Evolutionary conservation across 1,284 basidiomycete species (phyloP).

Genomic region (Paramarasmius palmivorus): DNA sequence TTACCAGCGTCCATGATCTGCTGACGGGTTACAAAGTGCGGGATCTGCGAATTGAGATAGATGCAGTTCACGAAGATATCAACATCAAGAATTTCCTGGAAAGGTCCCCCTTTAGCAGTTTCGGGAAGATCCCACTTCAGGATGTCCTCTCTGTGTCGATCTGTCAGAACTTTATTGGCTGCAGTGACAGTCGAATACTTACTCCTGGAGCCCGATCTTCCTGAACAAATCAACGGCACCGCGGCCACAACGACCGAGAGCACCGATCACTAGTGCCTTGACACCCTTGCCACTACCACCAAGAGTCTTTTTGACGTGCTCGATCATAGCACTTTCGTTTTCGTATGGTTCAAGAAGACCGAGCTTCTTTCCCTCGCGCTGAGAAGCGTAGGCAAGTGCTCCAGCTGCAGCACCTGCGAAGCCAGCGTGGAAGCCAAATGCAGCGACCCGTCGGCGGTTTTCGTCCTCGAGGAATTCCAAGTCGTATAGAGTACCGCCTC

Average conservation of each 20-base stretch:
- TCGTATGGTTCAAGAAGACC: conserved; percentile 77
- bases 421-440: conserved; percentile 98
- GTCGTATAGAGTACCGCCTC: conserved; percentile 91
- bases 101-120: conserved; percentile 97
- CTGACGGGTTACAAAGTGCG: conserved; percentile 82
- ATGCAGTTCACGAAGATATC: conserved; percentile 99
- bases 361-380: conserved; percentile 61
- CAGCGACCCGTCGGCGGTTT: conserved; percentile 89
- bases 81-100: conserved; percentile 93
- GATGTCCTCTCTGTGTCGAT: conserved; percentile 79
- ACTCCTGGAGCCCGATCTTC: conserved; percentile 93
- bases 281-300: conserved; percentile 76
- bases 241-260: conserved; percentile 93
- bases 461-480: conserved; percentile 94
- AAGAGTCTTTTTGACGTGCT: conserved; percentile 67
- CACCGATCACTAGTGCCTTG: conserved; percentile 94
- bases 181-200: conserved; percentile 25
- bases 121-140: conserved; percentile 98
- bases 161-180: not conserved
- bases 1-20: conserved; percentile 76
- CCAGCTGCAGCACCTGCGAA: conserved; percentile 97
- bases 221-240: conserved; percentile 95
- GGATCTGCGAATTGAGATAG: conserved; percentile 90
- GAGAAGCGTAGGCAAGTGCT: conserved; percentile 79
- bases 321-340: conserved; percentile 84